These are phyloP conservation scores for Beauveria scarabaeidicola DNA, from an alignment of 2,329 filamentous ascomycete genomes.

Conservation along the genomic window DNA sequence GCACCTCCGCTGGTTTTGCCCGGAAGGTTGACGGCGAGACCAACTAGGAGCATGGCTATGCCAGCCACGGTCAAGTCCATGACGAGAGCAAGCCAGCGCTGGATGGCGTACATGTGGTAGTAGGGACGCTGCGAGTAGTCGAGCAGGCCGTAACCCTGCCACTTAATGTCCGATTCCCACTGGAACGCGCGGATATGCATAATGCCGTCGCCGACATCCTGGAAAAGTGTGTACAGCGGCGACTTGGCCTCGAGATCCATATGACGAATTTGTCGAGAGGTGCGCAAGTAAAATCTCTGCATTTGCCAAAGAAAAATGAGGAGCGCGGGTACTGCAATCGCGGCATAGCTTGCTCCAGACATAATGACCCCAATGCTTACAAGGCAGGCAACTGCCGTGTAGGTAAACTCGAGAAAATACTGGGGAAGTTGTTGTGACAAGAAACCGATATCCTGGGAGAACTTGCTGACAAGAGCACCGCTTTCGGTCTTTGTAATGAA, in stretches of 20 bases:
- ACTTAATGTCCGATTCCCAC: constrained; percentile 36
- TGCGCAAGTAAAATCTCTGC: constrained; percentile 27
- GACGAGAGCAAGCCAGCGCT: constrained; percentile 45
- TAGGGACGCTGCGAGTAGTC: constrained; percentile 45
- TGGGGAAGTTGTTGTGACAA: constrained; percentile 20
- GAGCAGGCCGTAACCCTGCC: constrained; percentile 37
- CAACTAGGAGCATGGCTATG: constrained; percentile 31
- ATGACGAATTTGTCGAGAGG: constrained; percentile 28
- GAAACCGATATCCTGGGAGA: constrained; percentile 21
- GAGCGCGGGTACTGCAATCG: constrained; percentile 20
- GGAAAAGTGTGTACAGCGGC: constrained; percentile 27
- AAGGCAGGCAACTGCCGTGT: background rate
- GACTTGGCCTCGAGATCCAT: constrained; percentile 29
- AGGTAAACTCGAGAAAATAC: constrained; percentile 11
- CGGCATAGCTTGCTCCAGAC: constrained; percentile 21
- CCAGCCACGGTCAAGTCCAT: constrained; percentile 38
- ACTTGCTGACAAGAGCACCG: constrained; percentile 14
- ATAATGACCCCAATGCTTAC: constrained; percentile 16
- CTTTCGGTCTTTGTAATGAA: constrained; percentile 6
- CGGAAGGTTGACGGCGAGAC: background rate
- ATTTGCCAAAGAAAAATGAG: constrained; percentile 20
- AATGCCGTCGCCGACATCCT: constrained; percentile 37
- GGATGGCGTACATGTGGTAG: constrained; percentile 45
- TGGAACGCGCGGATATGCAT: constrained; percentile 44
- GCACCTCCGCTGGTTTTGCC: background rate